A percentile compares a stretch with the other conserved stretches of the same genome.
phyloP scores from a whole-genome alignment of 83 land plant genomes.

The Picea abies region DNA sequence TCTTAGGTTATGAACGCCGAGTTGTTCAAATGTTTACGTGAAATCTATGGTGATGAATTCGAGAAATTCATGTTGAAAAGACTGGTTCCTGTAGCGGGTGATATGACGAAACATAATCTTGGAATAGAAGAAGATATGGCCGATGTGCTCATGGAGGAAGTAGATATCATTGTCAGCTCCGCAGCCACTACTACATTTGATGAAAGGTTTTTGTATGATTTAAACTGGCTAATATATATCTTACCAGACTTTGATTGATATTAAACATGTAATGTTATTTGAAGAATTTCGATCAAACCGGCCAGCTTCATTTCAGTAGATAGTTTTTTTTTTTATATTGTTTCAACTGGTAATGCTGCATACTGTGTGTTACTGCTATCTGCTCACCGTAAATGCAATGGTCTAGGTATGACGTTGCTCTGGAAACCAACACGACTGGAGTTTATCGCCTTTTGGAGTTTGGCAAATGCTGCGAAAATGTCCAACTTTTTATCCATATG shows the following conservation, averaged over 20 bases:
- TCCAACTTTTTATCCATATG: constrained; percentile 79
- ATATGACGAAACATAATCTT: constrained; percentile 51
- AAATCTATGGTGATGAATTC: constrained; percentile 56
- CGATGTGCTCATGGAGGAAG: constrained; percentile 34
- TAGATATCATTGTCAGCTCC: constrained; percentile 77
- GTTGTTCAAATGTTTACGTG: constrained; percentile 56
- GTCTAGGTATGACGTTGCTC: constrained; percentile 80
- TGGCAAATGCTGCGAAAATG: constrained; percentile 61
- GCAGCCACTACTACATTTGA: constrained; percentile 90
- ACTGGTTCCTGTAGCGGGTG: constrained; percentile 72
- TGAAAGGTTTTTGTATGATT: constrained; percentile 58
- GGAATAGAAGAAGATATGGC: constrained; percentile 51
- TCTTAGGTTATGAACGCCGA: constrained; percentile 56
- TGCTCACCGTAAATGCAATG: no score
- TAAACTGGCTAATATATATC: no score
- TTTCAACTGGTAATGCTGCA: no score
- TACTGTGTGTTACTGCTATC: no score
- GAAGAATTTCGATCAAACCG: no score
- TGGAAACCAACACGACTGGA: constrained; percentile 86
- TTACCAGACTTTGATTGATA: no score
- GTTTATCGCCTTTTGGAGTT: constrained; percentile 62
- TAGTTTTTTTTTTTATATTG: no score
- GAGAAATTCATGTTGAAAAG: constrained; percentile 66
- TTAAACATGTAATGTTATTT: no score
- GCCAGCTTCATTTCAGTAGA: no score